Base-by-base conservation (phyloP, 2,329 filamentous ascomycete genomes). In the Colletotrichum plurivorum region DNA sequence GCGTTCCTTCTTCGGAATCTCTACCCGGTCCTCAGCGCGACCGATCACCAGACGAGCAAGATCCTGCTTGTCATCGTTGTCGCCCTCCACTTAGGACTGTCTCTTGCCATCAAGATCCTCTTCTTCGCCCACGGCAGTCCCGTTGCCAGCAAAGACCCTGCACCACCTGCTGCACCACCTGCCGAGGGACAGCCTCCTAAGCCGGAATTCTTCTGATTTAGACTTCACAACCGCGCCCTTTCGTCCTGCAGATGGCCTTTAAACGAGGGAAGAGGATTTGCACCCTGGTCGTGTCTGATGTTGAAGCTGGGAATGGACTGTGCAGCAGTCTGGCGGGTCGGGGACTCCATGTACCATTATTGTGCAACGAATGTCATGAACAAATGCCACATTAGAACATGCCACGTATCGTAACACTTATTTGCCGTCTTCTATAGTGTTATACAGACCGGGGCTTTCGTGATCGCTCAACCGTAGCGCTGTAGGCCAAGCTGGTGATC, bases 31-130 rank as follows among this genome's bases (percentile, higher is more conserved):
- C 88, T 99, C 70, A 96, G 91, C 79, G 95, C 95, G 54, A 98
- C 95, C 41, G 96, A 98, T 80, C 90, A 91, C 71, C 94, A 97
- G 85, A 94, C 93, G 25, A 96, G 93, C 81, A 97, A 97, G 87
- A 87, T 94, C 22, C 82, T 99, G 71, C 86, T 99, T 69, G 85
- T 98, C 60, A 84, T 95, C 22, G 95, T 99, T 27, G 88, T 98
- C 36, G 87, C 89, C 36, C 85, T 98, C 71, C 96, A 99, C 82
- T 91, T 94, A 31, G 96, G 92, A n/a, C 85, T 99, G 73, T 90
- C 95, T 1, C 89, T 98, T 75, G 93, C 95, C 5, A 98, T 99
- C 82, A 98, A 98, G 87, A 92, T 98, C 68, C 83, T 98, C 31
- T 98, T 98, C 87, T 99, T 99, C 82, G 95, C 94, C 74, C 90